Conservation (phyloP, 1,139 yeast species). For the Pichia sp. region DNA sequence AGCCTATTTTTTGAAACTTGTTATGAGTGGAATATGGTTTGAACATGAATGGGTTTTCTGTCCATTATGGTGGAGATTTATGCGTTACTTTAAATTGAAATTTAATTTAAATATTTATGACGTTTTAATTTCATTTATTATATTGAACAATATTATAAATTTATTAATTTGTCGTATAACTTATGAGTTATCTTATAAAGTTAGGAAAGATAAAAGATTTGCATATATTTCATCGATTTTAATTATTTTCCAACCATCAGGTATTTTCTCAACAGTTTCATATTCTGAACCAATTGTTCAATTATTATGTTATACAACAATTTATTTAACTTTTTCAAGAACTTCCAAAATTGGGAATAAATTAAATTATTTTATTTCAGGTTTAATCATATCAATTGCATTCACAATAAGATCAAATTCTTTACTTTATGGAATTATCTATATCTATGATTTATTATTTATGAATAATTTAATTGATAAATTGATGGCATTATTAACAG, state of each 20-base stretch:
- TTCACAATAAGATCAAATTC: conserved; percentile 71
- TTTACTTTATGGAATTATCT: conserved; percentile 61
- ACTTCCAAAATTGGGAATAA: neutral
- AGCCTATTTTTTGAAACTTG: conserved; percentile 62
- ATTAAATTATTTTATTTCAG: conserved; percentile 42
- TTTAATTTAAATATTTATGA: conserved; percentile 32
- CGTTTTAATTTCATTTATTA: conserved; percentile 37
- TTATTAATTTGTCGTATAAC: conserved; percentile 42
- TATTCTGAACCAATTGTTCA: conserved; percentile 77
- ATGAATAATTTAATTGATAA: conserved; percentile 1
- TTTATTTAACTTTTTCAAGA: conserved; percentile 31
- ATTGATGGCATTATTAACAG: conserved; percentile 33
- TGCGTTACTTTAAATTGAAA: conserved; percentile 29
- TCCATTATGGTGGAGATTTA: conserved; percentile 60
- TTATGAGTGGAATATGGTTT: conserved; percentile 43
- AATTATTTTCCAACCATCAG: conserved; percentile 67
- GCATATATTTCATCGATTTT: conserved; percentile 39
- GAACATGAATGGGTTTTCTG: conserved; percentile 94
- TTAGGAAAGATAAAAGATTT: conserved; percentile 9
- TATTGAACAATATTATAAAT: conserved; percentile 49
- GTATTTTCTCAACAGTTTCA: conserved; percentile 66
- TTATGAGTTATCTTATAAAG: conserved; percentile 33
- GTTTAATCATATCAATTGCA: conserved; percentile 49
- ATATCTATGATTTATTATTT: conserved; percentile 44
- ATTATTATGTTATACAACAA: conserved; percentile 52